These are phyloP conservation scores for Penstemon davidsonii DNA, from an alignment of 257 asterid genomes.

Conservation along the genomic window DNA sequence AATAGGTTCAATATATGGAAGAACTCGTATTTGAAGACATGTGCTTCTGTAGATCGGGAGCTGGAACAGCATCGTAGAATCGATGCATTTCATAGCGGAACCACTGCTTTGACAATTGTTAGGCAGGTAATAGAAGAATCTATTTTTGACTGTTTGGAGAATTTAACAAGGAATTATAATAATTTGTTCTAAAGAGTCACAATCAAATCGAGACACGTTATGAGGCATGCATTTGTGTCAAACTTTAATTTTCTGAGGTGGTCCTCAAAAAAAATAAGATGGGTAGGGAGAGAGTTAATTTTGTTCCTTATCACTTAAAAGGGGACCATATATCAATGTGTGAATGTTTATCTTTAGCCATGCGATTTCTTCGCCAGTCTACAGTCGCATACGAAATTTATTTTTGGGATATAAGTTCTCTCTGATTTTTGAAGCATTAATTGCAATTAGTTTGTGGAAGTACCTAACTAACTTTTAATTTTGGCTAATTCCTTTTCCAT, in stretches of 20 bases:
- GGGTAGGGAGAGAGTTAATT: background rate
- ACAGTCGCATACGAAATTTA: too few relatives aligned
- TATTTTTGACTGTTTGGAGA: background rate
- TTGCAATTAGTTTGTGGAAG: too few relatives aligned
- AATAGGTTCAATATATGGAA: conserved; percentile 72
- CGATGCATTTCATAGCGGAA: conserved; percentile 81
- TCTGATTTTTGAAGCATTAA: too few relatives aligned
- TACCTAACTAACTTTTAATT: background rate
- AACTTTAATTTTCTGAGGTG: conserved; percentile 6
- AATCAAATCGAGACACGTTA: too few relatives aligned
- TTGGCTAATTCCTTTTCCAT: background rate
- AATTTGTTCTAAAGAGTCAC: too few relatives aligned
- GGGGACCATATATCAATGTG: conserved; percentile 25
- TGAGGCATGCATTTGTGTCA: too few relatives aligned
- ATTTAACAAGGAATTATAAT: background rate
- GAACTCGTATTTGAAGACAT: conserved; percentile 74
- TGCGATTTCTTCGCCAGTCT: background rate
- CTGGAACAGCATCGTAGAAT: conserved; percentile 70
- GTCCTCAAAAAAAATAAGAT: conserved; percentile 20
- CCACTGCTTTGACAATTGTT: conserved; percentile 82
- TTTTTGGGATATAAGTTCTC: too few relatives aligned
- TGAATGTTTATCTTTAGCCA: background rate
- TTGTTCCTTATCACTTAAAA: background rate
- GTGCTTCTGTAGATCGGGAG: conserved; percentile 85
- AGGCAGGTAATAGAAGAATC: conserved; percentile 61